Conservation (phyloP, 495 filamentous ascomycete species). For the Filosporella fistucella region DNA sequence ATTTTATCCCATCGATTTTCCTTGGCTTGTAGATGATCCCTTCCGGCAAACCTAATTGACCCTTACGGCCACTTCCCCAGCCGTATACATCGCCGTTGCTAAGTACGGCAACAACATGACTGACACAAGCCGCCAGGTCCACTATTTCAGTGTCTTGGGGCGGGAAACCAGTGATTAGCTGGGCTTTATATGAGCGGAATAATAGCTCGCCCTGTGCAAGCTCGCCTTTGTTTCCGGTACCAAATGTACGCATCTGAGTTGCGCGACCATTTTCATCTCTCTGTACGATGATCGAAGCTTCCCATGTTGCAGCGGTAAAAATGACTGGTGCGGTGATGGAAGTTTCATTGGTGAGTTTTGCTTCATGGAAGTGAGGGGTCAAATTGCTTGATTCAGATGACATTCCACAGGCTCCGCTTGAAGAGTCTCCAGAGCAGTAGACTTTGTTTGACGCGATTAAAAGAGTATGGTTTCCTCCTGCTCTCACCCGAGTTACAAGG, state of each 20-base stretch:
- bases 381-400: conserved; percentile 29
- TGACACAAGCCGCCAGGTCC: conserved; percentile 65
- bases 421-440: conserved; percentile 59
- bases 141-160: conserved; percentile 44
- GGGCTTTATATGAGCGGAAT: conserved; percentile 23
- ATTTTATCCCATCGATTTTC: conserved; percentile 51
- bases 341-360: conserved; percentile 5
- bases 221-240: conserved; percentile 65
- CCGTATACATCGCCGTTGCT: conserved; percentile 75
- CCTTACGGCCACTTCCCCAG: conserved; percentile 83
- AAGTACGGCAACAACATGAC: conserved; percentile 69
- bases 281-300: conserved; percentile 55
- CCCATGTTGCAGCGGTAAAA: conserved; percentile 69
- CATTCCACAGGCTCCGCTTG: conserved; percentile 50
- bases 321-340: conserved; percentile 21
- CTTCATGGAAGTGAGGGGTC: conserved; percentile 16
- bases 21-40: conserved; percentile 52
- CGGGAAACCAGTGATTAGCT: conserved; percentile 55
- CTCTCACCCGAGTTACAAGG: conserved; percentile 38
- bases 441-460: conserved; percentile 54
- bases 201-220: conserved; percentile 53
- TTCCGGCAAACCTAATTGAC: conserved; percentile 62
- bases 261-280: conserved; percentile 27
- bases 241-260: conserved; percentile 52
- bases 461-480: conserved; percentile 88